Base-by-base conservation (phyloP, 805 yeast genomes). In the Candida lessepsii region DNA sequence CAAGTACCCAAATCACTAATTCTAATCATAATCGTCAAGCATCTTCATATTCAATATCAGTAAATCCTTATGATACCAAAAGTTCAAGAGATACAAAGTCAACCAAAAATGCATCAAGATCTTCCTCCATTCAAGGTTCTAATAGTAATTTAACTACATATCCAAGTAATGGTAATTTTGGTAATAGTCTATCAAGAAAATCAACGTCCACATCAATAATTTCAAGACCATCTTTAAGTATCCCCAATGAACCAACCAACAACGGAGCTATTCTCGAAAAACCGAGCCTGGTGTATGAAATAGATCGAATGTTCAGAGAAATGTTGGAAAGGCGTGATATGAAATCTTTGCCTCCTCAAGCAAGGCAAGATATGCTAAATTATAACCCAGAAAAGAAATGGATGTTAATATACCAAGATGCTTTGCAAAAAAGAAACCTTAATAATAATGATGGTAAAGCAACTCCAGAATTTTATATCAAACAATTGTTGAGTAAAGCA, bases 401-500 rank as follows among this genome's bases (percentile, higher is more conserved):
- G 96, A 81, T 86, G 83, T 72, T 90, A 49, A 83, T 90, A 29
- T 80, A 84, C 49, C 97, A 90, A 59, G 96, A 89, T 58, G 80
- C 83, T 17, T 72, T 86, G 33, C 59, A 57, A 39, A 61, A 59
- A 40, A 44, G 65, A 31, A 50, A 39, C 11, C 39, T 45, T 16
- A 44, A 37, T n/a, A 52, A 49, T 29, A 52, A 53, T 35, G 63
- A 56, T 26, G 65, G 59, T 37, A 51, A 48, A 35, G 53, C 63
- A 16, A 73, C 81, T 17, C 96, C 93, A 2, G 88, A 80, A 47
- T 80, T 76, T 51, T 91, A 85, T 59, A 89, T 91, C 13, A 75
- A 84, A 38, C 75, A 75, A 45, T 71, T 93, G 47, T 73, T 90
- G 54, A 81, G 84, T 26, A 83, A 84, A 51, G 63, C 78, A 23